A percentile compares a stretch with the other conserved stretches of the same genome.
phyloP scores from a whole-genome alignment of 2,329 filamentous ascomycete genomes.

The Alternaria atra region DNA sequence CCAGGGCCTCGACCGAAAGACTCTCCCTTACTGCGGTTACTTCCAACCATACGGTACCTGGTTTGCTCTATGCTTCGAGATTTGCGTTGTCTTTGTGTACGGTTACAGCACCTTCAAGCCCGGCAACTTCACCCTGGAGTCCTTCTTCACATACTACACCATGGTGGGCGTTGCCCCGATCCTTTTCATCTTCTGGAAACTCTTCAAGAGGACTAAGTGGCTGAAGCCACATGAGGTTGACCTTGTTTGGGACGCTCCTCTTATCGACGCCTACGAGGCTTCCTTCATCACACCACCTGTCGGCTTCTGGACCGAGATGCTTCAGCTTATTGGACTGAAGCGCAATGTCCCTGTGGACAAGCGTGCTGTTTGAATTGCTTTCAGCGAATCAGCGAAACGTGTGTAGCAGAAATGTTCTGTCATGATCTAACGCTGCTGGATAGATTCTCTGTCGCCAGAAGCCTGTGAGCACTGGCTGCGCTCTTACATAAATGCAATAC shows the following conservation, averaged over 20 bases:
- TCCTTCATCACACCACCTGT: conserved; percentile 54
- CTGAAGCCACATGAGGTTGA: conserved; percentile 62
- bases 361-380: conserved; percentile 31
- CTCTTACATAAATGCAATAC: conserved; percentile 31
- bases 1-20: conserved; percentile 60
- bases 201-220: conserved; percentile 65
- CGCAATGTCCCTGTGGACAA: conserved; percentile 43
- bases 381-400: neutral
- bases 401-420: conserved; percentile 8
- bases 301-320: conserved; percentile 50
- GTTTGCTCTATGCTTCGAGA: conserved; percentile 58
- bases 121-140: conserved; percentile 56
- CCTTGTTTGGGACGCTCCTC: conserved; percentile 54
- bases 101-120: conserved; percentile 64
- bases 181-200: conserved; percentile 69
- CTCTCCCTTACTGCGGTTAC: conserved; percentile 58
- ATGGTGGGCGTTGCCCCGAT: conserved; percentile 61
- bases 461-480: conserved; percentile 12
- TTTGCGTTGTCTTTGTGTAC: conserved; percentile 62
- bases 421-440: conserved; percentile 21
- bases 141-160: conserved; percentile 65
- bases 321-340: conserved; percentile 46
- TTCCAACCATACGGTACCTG: conserved; percentile 64
- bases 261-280: conserved; percentile 51
- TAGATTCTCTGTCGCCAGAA: conserved; percentile 20